These are phyloP conservation scores for Backusella sp. DNA, from an alignment of 192 early-diverging fungal genomes.

Conservation along the genomic window DNA sequence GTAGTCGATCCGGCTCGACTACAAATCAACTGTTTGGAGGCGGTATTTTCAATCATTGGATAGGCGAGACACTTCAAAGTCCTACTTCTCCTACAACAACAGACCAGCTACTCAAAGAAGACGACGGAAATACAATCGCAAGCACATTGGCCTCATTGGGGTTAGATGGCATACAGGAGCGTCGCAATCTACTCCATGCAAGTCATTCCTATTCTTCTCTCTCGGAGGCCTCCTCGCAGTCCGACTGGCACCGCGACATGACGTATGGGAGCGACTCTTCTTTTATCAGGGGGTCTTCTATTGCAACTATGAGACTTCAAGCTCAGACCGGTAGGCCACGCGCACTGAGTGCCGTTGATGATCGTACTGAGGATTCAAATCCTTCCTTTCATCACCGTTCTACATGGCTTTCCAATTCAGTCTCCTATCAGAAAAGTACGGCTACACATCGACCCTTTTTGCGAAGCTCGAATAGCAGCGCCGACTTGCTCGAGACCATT, in stretches of 20 bases:
- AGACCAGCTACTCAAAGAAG: constrained; percentile 25
- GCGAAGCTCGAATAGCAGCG: constrained; percentile 18
- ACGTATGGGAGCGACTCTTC: neutral
- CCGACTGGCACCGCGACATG: constrained; percentile 4
- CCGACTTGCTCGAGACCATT: constrained; percentile 16
- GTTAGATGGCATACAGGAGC: constrained; percentile 19
- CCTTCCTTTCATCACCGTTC: neutral
- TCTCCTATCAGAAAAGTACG: neutral
- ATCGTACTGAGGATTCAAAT: neutral
- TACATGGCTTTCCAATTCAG: neutral
- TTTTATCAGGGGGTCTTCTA: constrained; percentile 12
- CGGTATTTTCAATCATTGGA: constrained; percentile 16
- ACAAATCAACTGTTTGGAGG: neutral
- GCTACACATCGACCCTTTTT: neutral
- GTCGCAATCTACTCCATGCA: neutral
- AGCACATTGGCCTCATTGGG: constrained; percentile 36
- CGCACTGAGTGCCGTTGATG: constrained; percentile 11
- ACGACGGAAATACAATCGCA: constrained; percentile 27
- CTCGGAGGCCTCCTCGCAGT: neutral
- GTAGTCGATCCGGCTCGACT: constrained; percentile 18
- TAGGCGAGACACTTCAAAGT: constrained; percentile 1
- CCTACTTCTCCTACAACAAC: constrained; percentile 30
- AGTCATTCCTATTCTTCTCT: constrained; percentile 10
- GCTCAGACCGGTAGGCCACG: constrained; percentile 15
- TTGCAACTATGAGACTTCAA: constrained; percentile 12